phyloP scores from a whole-genome alignment of 192 early-diverging fungal species.

The Radiomyces spectabilis region DNA sequence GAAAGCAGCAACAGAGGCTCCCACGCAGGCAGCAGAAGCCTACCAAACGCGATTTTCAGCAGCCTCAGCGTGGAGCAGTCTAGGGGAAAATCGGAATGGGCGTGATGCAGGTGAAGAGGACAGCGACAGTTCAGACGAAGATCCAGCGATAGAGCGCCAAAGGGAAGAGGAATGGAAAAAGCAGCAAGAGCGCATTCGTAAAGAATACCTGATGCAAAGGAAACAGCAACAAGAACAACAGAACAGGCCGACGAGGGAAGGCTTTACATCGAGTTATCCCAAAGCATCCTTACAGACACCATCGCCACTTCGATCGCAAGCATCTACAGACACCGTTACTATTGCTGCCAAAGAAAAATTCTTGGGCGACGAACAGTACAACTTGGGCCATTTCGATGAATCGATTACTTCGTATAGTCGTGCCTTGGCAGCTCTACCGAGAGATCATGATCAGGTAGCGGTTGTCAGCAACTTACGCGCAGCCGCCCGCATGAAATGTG shows the following conservation, averaged over 20 bases:
- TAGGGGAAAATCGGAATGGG: too few relatives aligned
- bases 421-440: constrained; percentile 57
- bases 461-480: constrained; percentile 85
- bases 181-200: background rate
- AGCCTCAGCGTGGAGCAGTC: too few relatives aligned
- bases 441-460: constrained; percentile 52
- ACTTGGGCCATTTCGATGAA: constrained; percentile 80
- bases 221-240: background rate
- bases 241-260: background rate
- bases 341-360: constrained; percentile 38
- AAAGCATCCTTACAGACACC: too few relatives aligned
- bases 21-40: too few relatives aligned
- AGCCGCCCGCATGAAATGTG: constrained; percentile 72
- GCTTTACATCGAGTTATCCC: too few relatives aligned
- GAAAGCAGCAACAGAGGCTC: too few relatives aligned
- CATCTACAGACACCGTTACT: too few relatives aligned
- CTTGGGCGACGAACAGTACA: constrained; percentile 77
- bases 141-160: too few relatives aligned
- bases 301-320: too few relatives aligned
- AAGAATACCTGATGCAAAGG: background rate
- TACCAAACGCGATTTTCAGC: too few relatives aligned
- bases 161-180: background rate
- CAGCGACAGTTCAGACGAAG: too few relatives aligned
- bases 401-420: constrained; percentile 65
- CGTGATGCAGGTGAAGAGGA: too few relatives aligned